These are phyloP conservation scores for Articulospora tetracladia DNA, from an alignment of 495 filamentous ascomycete species.

Conservation along the genomic window DNA sequence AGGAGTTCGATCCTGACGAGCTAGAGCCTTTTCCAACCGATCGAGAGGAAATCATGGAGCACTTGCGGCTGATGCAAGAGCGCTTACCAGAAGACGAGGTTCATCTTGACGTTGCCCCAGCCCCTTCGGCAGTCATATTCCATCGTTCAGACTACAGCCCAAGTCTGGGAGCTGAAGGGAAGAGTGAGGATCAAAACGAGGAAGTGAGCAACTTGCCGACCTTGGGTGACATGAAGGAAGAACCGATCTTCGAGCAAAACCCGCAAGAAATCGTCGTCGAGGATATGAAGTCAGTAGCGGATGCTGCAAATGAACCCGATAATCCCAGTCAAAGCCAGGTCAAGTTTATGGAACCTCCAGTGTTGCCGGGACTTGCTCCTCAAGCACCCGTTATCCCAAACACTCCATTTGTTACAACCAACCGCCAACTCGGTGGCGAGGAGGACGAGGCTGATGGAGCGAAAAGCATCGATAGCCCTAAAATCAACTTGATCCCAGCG, in stretches of 20 bases:
- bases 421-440: neutral
- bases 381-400: neutral
- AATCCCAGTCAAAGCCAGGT: neutral
- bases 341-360: neutral
- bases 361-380: neutral
- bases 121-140: constrained; percentile 31
- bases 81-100: constrained; percentile 42
- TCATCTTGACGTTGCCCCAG: constrained; percentile 31
- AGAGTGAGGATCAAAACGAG: neutral
- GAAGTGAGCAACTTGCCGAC: neutral
- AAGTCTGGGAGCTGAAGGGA: neutral
- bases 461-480: neutral
- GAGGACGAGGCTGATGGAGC: neutral
- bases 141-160: neutral
- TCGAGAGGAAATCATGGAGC: constrained; percentile 40
- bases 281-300: neutral
- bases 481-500: neutral
- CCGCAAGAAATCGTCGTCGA: neutral
- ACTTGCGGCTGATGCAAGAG: constrained; percentile 40
- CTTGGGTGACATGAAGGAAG: neutral
- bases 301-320: neutral
- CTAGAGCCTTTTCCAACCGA: constrained; percentile 50
- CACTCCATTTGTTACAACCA: neutral
- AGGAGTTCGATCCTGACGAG: constrained; percentile 38
- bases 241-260: neutral